These are phyloP conservation scores for Magnolia officinalis DNA, from an alignment of 164 flowering plant genomes.

Conservation along the genomic window DNA sequence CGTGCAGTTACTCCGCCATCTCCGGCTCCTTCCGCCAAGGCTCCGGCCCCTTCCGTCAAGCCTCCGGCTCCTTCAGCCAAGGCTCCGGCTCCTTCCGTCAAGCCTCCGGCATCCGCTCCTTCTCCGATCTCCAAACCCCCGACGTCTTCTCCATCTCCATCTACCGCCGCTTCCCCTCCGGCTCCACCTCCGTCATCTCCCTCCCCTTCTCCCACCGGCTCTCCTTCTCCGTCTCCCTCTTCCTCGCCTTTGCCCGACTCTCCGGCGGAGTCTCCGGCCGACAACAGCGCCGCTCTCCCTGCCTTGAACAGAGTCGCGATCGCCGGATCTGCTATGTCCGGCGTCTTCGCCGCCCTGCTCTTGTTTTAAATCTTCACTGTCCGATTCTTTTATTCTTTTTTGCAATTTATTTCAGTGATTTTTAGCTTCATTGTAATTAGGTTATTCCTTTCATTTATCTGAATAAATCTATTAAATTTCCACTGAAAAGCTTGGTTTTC, in stretches of 20 bases:
- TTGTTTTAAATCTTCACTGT: not conserved
- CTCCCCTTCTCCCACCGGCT: not conserved
- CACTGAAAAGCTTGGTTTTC: too few species aligned
- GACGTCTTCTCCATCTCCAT: not conserved
- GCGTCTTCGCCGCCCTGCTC: constrained; percentile 3
- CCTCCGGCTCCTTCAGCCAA: not conserved
- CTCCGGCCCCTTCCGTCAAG: not conserved
- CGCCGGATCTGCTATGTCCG: constrained; percentile 1
- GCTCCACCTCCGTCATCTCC: not conserved
- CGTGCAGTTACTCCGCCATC: not conserved
- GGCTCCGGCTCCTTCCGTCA: not conserved
- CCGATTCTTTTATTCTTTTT: not conserved
- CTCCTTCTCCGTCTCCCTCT: not conserved
- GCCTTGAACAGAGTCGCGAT: not conserved
- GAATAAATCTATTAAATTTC: too few species aligned
- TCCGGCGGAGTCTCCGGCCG: not conserved
- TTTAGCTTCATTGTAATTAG: too few species aligned
- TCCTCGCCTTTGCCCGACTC: not conserved
- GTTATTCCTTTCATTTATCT: too few species aligned
- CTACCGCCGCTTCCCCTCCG: not conserved
- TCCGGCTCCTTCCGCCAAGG: not conserved
- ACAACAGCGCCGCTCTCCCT: not conserved
- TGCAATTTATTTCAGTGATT: too few species aligned
- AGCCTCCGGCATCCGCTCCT: not conserved
- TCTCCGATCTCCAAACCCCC: not conserved